Conservation (phyloP, 2,329 filamentous ascomycete genomes). For the Didymella glomerata region DNA sequence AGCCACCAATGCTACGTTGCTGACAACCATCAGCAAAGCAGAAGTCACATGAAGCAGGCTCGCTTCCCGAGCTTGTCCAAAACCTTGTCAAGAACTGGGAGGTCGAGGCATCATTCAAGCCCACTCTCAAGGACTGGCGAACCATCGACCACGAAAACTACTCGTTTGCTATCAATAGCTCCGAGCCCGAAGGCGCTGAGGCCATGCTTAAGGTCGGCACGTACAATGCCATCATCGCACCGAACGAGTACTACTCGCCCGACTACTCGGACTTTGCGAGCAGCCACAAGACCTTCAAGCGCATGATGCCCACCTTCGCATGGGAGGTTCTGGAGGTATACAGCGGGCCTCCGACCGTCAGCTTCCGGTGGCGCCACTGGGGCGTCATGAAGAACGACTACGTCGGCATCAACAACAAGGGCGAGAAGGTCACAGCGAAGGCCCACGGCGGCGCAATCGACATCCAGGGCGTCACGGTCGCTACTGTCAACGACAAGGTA, state of each 20-base stretch:
- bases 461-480: conserved; percentile 70
- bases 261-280: conserved; percentile 67
- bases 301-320: conserved; percentile 76
- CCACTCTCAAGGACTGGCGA: conserved; percentile 67
- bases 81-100: conserved; percentile 80
- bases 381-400: conserved; percentile 73
- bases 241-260: conserved; percentile 71
- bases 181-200: conserved; percentile 63
- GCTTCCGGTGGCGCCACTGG: conserved; percentile 74
- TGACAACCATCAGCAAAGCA: conserved; percentile 60
- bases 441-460: conserved; percentile 69
- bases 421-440: conserved; percentile 69
- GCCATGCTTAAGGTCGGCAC: conserved; percentile 74
- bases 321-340: conserved; percentile 77
- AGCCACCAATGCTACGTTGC: conserved; percentile 5
- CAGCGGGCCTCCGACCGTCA: conserved; percentile 67
- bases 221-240: conserved; percentile 72
- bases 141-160: conserved; percentile 69
- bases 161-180: conserved; percentile 70
- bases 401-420: conserved; percentile 68
- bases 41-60: conserved; percentile 63
- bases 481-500: conserved; percentile 67
- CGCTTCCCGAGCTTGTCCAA: conserved; percentile 68
- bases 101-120: conserved; percentile 74
- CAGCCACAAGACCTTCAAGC: conserved; percentile 75